phyloP scores from a whole-genome alignment of 768 basidiomycete genomes.

The Russula virescens region DNA sequence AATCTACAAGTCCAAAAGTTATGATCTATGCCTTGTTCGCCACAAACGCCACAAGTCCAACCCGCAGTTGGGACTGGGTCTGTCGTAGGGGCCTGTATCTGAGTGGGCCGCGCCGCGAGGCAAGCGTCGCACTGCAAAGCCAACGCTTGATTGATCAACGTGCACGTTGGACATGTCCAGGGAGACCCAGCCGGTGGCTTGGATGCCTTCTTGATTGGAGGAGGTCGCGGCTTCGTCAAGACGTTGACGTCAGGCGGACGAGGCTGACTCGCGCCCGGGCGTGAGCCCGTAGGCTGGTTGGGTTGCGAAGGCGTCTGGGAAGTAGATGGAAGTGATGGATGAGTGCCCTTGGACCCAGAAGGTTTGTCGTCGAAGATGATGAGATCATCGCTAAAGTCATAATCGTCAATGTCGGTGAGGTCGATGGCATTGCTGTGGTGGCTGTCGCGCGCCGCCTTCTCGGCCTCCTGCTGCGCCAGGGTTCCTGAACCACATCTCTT shows the following conservation, averaged over 20 bases:
- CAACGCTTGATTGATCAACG: conserved; percentile 49
- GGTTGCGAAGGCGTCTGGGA: conserved; percentile 12
- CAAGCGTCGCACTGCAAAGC: conserved; percentile 59
- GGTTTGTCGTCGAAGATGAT: conserved; percentile 27
- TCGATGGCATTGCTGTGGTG: conserved; percentile 55
- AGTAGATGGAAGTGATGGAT: conserved; percentile 28
- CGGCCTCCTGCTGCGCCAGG: conserved; percentile 52
- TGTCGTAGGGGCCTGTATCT: background rate
- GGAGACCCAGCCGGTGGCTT: conserved; percentile 23
- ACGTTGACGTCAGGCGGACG: background rate
- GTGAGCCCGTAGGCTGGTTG: background rate
- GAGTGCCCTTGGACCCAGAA: conserved; percentile 11
- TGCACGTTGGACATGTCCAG: conserved; percentile 58
- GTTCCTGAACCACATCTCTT: conserved; percentile 65
- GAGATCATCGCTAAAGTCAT: conserved; percentile 31
- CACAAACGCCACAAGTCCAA: conserved; percentile 66
- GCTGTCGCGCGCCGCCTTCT: conserved; percentile 65
- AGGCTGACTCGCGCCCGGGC: background rate
- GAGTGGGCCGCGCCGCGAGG: conserved; percentile 30
- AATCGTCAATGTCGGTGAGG: conserved; percentile 46
- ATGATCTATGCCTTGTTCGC: conserved; percentile 53
- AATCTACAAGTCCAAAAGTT: conserved; percentile 70
- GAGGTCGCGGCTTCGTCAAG: conserved; percentile 14
- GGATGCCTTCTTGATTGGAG: conserved; percentile 14
- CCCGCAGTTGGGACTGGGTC: background rate